phyloP scores from a whole-genome alignment of 306 rosid species.

The Psophocarpus tetragonolobus region DNA sequence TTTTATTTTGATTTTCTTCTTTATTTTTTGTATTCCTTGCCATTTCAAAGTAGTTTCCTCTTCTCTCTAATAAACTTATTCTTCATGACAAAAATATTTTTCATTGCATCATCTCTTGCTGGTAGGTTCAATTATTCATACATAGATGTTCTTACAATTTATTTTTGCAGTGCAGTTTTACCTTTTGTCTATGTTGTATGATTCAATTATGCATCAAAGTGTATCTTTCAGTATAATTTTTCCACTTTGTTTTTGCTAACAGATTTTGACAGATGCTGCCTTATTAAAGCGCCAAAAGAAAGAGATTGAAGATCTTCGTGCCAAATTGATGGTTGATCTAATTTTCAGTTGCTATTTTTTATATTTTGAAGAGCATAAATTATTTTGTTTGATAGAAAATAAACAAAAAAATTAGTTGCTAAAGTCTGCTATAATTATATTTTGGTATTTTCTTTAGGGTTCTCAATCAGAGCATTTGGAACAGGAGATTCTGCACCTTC shows the following conservation, averaged over 20 bases:
- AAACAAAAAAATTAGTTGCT: background rate
- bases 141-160: background rate
- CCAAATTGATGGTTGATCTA: conserved; percentile 77
- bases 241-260: conserved; percentile 29
- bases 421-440: conserved; percentile 18
- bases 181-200: conserved; percentile 24
- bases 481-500: conserved; percentile 80
- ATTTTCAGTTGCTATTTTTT: conserved; percentile 13
- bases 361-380: background rate
- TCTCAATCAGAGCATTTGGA: conserved; percentile 91
- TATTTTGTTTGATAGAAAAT: conserved; percentile 10
- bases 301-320: conserved; percentile 93
- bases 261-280: conserved; percentile 99
- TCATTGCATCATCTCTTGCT: conserved; percentile 20
- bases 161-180: conserved; percentile 4
- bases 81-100: background rate
- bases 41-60: conserved; percentile 18
- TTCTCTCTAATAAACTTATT: background rate
- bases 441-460: conserved; percentile 56
- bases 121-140: conserved; percentile 15
- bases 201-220: conserved; percentile 23
- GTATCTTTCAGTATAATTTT: conserved; percentile 19
- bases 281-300: conserved; percentile 91
- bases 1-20: conserved; percentile 21
- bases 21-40: background rate